phyloP scores from a whole-genome alignment of 2,329 filamentous ascomycete species.

The Herpotrichia juniperi region DNA sequence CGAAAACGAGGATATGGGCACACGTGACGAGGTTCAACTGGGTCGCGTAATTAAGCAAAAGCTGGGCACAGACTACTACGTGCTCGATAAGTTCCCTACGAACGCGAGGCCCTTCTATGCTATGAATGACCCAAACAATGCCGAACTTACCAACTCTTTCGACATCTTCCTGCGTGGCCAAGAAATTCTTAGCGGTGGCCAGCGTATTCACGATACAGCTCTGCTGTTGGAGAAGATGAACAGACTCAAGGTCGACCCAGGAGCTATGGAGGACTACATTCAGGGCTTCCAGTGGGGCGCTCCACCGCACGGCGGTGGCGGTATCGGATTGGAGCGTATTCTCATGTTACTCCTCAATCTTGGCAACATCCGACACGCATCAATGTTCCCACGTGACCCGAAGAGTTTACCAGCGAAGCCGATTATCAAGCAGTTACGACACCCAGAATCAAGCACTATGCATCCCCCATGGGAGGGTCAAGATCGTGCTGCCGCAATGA shows the following conservation, averaged over 20 bases:
- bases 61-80: slow-evolving; percentile 88
- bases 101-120: slow-evolving; percentile 90
- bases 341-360: slow-evolving; percentile 85
- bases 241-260: slow-evolving; percentile 74
- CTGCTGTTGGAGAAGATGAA: slow-evolving; percentile 80
- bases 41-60: slow-evolving; percentile 85
- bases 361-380: slow-evolving; percentile 87
- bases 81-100: slow-evolving; percentile 89
- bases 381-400: slow-evolving; percentile 85
- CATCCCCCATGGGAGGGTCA: slow-evolving; percentile 67
- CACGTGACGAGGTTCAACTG: slow-evolving; percentile 83
- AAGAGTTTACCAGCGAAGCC: slow-evolving; percentile 78
- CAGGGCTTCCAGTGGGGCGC: slow-evolving; percentile 87
- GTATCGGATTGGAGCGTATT: slow-evolving; percentile 87
- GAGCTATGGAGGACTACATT: slow-evolving; percentile 89
- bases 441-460: slow-evolving; percentile 85
- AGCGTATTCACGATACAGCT: slow-evolving; percentile 84
- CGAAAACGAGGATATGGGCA: slow-evolving; percentile 80
- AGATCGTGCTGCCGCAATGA: slow-evolving; percentile 54
- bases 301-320: slow-evolving; percentile 87
- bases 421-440: slow-evolving; percentile 70
- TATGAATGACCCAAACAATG: slow-evolving; percentile 78
- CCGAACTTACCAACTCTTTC: slow-evolving; percentile 84
- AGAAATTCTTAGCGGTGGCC: slow-evolving; percentile 89
- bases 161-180: slow-evolving; percentile 94